A percentile compares a stretch with the other conserved stretches of the same genome.
Evolutionary conservation across 73 alveolate species (phyloP).

Genomic region (Symbiodinium pilosum): DNA sequence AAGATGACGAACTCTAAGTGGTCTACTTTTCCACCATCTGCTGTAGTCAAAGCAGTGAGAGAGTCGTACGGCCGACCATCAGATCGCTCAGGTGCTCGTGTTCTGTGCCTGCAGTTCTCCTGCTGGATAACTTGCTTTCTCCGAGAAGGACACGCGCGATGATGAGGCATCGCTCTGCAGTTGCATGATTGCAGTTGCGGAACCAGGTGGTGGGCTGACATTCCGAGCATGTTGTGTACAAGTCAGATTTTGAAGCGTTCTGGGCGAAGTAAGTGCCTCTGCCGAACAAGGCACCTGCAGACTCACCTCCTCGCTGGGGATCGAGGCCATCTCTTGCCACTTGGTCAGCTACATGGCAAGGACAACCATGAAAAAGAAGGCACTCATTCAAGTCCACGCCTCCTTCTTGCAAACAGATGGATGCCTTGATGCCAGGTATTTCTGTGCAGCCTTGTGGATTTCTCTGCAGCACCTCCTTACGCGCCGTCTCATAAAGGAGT

Average conservation of each 20-base stretch:
- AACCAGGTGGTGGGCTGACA: neutral
- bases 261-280: conserved; percentile 24
- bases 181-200: neutral
- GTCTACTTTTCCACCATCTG: conserved; percentile 13
- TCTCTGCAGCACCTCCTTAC: neutral
- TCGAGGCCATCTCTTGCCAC: neutral
- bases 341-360: neutral
- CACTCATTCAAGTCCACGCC: neutral
- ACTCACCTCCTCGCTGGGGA: conserved; percentile 38
- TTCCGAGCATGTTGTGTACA: neutral
- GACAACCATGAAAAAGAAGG: neutral
- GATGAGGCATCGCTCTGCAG: neutral
- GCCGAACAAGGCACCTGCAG: neutral
- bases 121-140: neutral
- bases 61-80: neutral
- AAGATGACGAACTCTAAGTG: conserved; percentile 26
- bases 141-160: conserved; percentile 2
- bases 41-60: neutral
- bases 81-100: neutral
- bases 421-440: neutral
- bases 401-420: neutral
- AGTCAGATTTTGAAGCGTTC: conserved; percentile 21
- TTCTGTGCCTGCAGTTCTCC: neutral
- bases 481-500: neutral
- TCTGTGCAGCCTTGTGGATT: neutral